Conservation (phyloP, 768 basidiomycete genomes). For the Hygrocybe coccinea region DNA sequence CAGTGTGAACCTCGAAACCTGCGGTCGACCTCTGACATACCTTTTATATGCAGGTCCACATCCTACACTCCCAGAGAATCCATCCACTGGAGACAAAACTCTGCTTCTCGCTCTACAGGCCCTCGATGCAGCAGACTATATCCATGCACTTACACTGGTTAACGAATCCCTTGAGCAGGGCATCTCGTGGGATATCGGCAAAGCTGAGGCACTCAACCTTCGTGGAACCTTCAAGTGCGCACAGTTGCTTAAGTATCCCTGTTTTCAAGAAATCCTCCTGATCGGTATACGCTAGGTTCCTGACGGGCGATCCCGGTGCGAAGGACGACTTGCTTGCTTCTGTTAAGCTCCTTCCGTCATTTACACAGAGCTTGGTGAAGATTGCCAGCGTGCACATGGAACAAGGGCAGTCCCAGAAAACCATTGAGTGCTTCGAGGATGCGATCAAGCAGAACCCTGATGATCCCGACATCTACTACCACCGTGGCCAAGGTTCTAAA, state of each 20-base stretch:
- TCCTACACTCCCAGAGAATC: conserved; percentile 67
- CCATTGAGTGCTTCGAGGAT: conserved; percentile 88
- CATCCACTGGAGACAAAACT: conserved; percentile 78
- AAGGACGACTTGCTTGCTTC: conserved; percentile 79
- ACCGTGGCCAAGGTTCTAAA: conserved; percentile 90
- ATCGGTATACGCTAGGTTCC: conserved; percentile 54
- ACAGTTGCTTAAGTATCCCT: background rate
- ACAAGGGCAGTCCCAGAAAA: conserved; percentile 70
- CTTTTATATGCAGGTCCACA: conserved; percentile 45
- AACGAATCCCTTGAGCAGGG: conserved; percentile 87
- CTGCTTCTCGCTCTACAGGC: conserved; percentile 78
- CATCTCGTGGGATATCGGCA: conserved; percentile 65
- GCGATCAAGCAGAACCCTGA: conserved; percentile 76
- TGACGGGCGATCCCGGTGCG: conserved; percentile 79
- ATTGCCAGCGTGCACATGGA: conserved; percentile 98
- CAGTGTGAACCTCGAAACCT: conserved; percentile 25
- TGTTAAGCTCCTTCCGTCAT: conserved; percentile 57
- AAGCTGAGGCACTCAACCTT: conserved; percentile 87
- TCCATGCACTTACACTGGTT: conserved; percentile 70
- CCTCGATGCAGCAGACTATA: conserved; percentile 77
- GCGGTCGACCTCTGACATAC: background rate
- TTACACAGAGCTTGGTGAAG: conserved; percentile 91
- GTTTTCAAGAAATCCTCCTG: background rate
- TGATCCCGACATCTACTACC: conserved; percentile 97
- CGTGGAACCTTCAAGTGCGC: conserved; percentile 93